Evolutionary conservation across 1,139 yeast genomes (phyloP), one percentile per base, ranked within the genome.

Genomic region (Suhomyces anneliseae): DNA sequence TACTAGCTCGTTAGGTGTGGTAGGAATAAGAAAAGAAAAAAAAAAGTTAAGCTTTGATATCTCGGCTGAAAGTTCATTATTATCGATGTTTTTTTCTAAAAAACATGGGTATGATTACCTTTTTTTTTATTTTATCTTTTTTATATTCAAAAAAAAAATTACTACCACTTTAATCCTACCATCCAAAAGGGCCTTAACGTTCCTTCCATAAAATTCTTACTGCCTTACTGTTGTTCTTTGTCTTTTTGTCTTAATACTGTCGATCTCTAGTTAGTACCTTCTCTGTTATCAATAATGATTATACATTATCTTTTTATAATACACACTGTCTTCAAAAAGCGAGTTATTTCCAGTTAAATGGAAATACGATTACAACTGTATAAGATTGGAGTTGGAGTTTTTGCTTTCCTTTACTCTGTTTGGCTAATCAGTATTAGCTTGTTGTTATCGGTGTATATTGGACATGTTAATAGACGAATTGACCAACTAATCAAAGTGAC

Each of bases 251-350:
- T 33, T 24, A 42, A 24, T 42, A 38, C 34, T 38, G 45, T 39
- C 40, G 33, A 42, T 29, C 40, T 39, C 42, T 41, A 31, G 39
- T 44, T 44, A 19, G 14, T 37, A 32, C 41, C 40, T 38, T 42
- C 40, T 37, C 40, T 40, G 43, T 40, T 39, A 43, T 15, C 41
- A 35, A 24, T 36, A 38, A 39, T 43, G 34, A 42, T 38, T 39
- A 34, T 39, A 14, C 27, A 24, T 24, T 31, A 34, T 27, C 27
- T 39, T 40, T 42, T 42, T 42, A 42, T 42, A 42, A 42, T 42
- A 37, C n/a, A 42, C 24, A 38, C 38, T 42, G 45, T 42, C 39
- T 38, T 42, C 40, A 14, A 33, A 35, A 29, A 29, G n/a, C 32
- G 9, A 29, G 32, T 11, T 3, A 2, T 19, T 19, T 19, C 24